Evolutionary conservation across 805 yeast genomes (phyloP).

Genomic region (Candida nemodendra): DNA sequence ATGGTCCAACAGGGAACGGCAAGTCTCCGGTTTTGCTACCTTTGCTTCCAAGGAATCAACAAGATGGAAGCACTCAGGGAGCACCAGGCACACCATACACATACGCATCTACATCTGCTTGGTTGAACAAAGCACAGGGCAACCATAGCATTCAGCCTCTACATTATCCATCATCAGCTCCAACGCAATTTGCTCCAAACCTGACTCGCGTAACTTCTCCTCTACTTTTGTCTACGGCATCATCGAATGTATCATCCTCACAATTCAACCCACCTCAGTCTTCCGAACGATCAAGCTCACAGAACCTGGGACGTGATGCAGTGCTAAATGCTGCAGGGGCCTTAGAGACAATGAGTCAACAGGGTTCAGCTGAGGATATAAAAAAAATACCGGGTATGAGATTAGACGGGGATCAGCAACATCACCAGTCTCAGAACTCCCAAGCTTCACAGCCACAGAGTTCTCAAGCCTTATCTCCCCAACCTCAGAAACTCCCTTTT

Average conservation of each 20-base stretch:
- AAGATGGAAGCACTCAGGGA: constrained; percentile 15
- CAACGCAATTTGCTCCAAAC: constrained; percentile 68
- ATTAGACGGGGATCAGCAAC: constrained; percentile 23
- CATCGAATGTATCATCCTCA: constrained; percentile 32
- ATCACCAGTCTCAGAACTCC: constrained; percentile 10
- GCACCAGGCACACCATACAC: constrained; percentile 30
- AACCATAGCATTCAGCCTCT: constrained; percentile 46
- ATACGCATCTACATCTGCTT: constrained; percentile 27
- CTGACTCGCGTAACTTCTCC: constrained; percentile 65
- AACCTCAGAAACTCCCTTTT: constrained; percentile 26
- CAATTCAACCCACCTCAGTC: constrained; percentile 40
- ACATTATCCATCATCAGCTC: constrained; percentile 67
- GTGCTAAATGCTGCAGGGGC: constrained; percentile 40
- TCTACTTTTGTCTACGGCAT: constrained; percentile 51
- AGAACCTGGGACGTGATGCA: constrained; percentile 32
- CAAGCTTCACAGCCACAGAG: constrained; percentile 18
- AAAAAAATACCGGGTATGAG: constrained; percentile 33
- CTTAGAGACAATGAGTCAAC: constrained; percentile 38
- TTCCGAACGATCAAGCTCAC: constrained; percentile 31
- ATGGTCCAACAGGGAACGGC: constrained; percentile 4
- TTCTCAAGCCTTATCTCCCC: constrained; percentile 14
- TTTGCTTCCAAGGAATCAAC: constrained; percentile 38
- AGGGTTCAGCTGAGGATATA: constrained; percentile 25
- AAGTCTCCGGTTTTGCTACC: constrained; percentile 41
- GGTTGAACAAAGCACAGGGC: constrained; percentile 29